A percentile compares a stretch with the other conserved stretches of the same genome.
Evolutionary conservation across 495 filamentous ascomycete genomes (phyloP).

Genomic region (Hyaloscypha variabilis): DNA sequence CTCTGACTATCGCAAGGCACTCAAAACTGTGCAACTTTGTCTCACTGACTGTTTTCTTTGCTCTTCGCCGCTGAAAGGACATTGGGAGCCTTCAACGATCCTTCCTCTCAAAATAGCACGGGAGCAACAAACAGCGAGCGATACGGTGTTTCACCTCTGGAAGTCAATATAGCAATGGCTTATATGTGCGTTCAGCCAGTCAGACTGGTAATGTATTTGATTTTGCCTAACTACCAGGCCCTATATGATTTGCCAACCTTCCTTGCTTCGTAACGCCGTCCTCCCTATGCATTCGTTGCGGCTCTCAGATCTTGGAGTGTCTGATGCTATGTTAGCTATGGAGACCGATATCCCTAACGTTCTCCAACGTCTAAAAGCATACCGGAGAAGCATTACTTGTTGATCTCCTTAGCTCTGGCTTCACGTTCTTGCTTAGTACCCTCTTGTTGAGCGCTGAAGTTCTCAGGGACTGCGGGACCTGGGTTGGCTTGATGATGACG

Average conservation of each 20-base stretch:
- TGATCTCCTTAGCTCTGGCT: constrained; percentile 64
- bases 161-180: neutral
- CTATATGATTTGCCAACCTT: neutral
- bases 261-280: neutral
- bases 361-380: constrained; percentile 15
- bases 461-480: constrained; percentile 50
- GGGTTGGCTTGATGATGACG: constrained; percentile 48
- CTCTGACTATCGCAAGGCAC: neutral
- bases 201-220: neutral
- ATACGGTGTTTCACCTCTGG: neutral
- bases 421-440: constrained; percentile 69
- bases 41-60: neutral
- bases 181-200: neutral
- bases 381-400: constrained; percentile 50
- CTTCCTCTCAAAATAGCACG: neutral
- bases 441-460: constrained; percentile 48
- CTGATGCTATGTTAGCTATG: constrained; percentile 6
- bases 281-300: neutral
- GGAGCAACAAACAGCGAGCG: neutral
- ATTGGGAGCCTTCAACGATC: neutral
- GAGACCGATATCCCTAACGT: neutral
- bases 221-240: neutral
- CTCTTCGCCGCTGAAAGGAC: neutral
- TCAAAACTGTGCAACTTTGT: neutral
- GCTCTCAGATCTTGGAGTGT: constrained; percentile 21